phyloP scores from a whole-genome alignment of 352 stramenopile species.

The Elongisporangium prolatum region DNA sequence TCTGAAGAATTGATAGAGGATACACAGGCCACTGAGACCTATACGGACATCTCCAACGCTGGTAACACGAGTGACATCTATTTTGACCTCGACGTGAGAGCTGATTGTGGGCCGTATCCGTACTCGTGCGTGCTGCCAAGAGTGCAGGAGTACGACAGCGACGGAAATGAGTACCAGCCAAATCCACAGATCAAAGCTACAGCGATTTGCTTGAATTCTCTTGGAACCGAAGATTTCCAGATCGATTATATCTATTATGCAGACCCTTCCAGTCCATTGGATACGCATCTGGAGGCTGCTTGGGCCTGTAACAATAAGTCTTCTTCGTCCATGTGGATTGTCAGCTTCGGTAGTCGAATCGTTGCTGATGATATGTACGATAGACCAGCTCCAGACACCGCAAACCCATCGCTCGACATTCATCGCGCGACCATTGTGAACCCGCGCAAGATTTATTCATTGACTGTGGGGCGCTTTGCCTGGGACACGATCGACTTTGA shows the following conservation, averaged over 20 bases:
- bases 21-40: constrained; percentile 3
- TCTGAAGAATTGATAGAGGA: constrained; percentile 4
- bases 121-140: constrained; percentile 15
- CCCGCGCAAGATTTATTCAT: constrained; percentile 33
- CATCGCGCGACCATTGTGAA: constrained; percentile 11
- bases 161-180: constrained; percentile 14
- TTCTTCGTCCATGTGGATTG: constrained; percentile 42
- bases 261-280: not conserved
- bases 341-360: constrained; percentile 35
- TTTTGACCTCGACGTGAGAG: constrained; percentile 8
- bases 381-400: not conserved
- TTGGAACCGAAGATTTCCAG: constrained; percentile 25
- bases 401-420: constrained; percentile 15
- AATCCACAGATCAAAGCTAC: constrained; percentile 38
- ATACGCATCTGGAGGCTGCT: constrained; percentile 1
- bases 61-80: not conserved
- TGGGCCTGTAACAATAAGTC: constrained; percentile 15
- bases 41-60: constrained; percentile 10
- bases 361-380: constrained; percentile 25
- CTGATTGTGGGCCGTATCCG: constrained; percentile 20
- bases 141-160: constrained; percentile 7
- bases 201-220: constrained; percentile 21
- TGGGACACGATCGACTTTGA: constrained; percentile 37
- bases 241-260: constrained; percentile 15
- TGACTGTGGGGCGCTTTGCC: constrained; percentile 34